phyloP scores from a whole-genome alignment of 768 basidiomycete genomes.

The Lentinula detonsa region DNA sequence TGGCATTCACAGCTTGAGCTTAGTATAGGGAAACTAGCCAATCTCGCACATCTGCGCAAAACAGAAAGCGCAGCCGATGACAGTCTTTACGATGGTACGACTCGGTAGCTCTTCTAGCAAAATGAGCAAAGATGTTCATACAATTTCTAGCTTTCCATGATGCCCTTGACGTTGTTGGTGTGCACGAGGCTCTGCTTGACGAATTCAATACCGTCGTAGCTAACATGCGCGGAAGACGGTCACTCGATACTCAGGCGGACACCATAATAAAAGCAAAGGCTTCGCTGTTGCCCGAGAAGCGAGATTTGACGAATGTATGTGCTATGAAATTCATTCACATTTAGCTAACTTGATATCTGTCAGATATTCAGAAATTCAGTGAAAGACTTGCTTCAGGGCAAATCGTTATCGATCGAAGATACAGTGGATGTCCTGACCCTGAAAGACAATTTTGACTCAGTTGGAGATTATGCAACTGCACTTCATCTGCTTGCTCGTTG shows the following conservation, averaged over 20 bases:
- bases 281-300: conserved; percentile 34
- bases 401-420: conserved; percentile 72
- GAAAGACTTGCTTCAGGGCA: conserved; percentile 66
- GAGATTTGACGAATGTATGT: conserved; percentile 47
- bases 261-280: conserved; percentile 54
- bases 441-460: conserved; percentile 63
- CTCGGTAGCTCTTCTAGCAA: background rate
- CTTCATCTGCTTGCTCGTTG: conserved; percentile 58
- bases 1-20: conserved; percentile 66
- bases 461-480: conserved; percentile 65
- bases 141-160: conserved; percentile 68
- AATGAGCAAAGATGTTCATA: conserved; percentile 3
- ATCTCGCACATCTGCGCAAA: conserved; percentile 75
- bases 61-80: conserved; percentile 40
- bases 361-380: conserved; percentile 70
- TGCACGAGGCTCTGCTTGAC: conserved; percentile 65
- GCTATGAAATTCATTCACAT: conserved; percentile 9
- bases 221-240: conserved; percentile 49
- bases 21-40: conserved; percentile 83
- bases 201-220: conserved; percentile 51
- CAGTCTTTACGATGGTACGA: conserved; percentile 48
- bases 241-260: conserved; percentile 65
- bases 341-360: background rate
- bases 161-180: conserved; percentile 79
- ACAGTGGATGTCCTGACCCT: conserved; percentile 78